These are phyloP conservation scores for Globisporangium recalcitrans DNA, from an alignment of 352 stramenopile genomes.

Conservation along the genomic window DNA sequence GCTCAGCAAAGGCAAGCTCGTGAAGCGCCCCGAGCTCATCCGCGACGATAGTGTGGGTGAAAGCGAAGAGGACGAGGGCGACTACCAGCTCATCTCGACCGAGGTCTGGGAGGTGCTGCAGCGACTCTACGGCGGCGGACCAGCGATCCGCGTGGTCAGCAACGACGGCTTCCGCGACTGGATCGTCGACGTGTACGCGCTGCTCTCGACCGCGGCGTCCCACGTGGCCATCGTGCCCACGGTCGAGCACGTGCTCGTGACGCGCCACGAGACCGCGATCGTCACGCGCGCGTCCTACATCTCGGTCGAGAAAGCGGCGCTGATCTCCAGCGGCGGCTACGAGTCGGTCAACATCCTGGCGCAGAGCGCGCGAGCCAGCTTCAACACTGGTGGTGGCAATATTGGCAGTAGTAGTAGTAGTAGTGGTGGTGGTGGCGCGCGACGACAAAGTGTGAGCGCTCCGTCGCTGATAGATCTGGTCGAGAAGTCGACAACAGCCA, in stretches of 20 bases:
- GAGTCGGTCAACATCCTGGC: constrained; percentile 5
- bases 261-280: constrained; percentile 31
- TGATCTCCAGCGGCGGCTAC: constrained; percentile 14
- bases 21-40: constrained; percentile 38
- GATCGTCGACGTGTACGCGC: constrained; percentile 37
- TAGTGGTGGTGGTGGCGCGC: background rate
- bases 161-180: constrained; percentile 21
- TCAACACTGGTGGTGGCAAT: background rate
- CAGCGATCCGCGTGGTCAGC: constrained; percentile 37
- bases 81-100: constrained; percentile 57
- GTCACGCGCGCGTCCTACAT: constrained; percentile 17
- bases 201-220: constrained; percentile 22
- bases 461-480: background rate
- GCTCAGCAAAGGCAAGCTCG: constrained; percentile 41
- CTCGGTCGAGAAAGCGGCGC: constrained; percentile 13
- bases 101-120: constrained; percentile 74
- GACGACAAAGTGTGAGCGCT: background rate
- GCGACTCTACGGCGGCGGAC: constrained; percentile 60
- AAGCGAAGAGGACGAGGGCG: constrained; percentile 20
- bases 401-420: background rate
- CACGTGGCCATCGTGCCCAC: constrained; percentile 21
- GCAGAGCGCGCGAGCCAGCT: constrained; percentile 6
- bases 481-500: background rate
- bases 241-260: constrained; percentile 43
- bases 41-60: constrained; percentile 16